Evolutionary conservation across 2,329 filamentous ascomycete genomes (phyloP).

Genomic region (Thermothelomyces thermophilus): DNA sequence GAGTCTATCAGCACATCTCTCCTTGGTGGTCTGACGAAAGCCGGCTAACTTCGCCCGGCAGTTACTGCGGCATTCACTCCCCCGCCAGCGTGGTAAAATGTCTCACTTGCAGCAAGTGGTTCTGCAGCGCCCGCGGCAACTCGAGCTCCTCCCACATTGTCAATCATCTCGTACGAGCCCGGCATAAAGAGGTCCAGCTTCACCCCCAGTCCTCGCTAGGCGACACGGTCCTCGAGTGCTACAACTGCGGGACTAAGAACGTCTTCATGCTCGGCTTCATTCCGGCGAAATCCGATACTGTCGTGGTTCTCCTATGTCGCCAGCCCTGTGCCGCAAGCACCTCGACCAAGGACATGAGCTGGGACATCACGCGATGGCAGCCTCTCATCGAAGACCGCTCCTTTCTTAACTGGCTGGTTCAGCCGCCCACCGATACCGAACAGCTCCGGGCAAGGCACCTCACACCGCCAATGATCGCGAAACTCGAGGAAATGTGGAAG

Average conservation of each 20-base stretch:
- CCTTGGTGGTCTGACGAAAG: background rate
- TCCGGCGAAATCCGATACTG: constrained; percentile 95
- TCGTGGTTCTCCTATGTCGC: constrained; percentile 92
- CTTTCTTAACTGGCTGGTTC: constrained; percentile 90
- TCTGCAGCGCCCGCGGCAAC: constrained; percentile 95
- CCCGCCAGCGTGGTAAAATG: constrained; percentile 95
- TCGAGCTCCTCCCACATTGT: constrained; percentile 96
- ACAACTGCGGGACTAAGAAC: constrained; percentile 99
- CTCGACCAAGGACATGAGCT: constrained; percentile 99
- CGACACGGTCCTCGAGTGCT: constrained; percentile 95
- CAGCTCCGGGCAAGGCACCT: constrained; percentile 91
- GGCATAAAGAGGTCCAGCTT: constrained; percentile 97
- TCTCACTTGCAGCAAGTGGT: constrained; percentile 94
- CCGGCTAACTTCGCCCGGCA: constrained; percentile 34
- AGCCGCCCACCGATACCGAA: constrained; percentile 83
- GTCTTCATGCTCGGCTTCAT: constrained; percentile 97
- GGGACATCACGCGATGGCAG: constrained; percentile 97
- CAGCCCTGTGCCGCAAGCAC: constrained; percentile 93
- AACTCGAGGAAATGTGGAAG: constrained; percentile 98
- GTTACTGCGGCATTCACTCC: constrained; percentile 96
- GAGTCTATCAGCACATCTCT: constrained; percentile 37
- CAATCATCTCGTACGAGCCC: constrained; percentile 92
- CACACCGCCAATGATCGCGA: constrained; percentile 89
- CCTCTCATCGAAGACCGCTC: constrained; percentile 94
- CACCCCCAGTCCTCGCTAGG: constrained; percentile 89